A percentile compares a stretch with the other conserved stretches of the same genome.
Conservation (phyloP, 306 rosid species). For the Sophora flavescens region DNA sequence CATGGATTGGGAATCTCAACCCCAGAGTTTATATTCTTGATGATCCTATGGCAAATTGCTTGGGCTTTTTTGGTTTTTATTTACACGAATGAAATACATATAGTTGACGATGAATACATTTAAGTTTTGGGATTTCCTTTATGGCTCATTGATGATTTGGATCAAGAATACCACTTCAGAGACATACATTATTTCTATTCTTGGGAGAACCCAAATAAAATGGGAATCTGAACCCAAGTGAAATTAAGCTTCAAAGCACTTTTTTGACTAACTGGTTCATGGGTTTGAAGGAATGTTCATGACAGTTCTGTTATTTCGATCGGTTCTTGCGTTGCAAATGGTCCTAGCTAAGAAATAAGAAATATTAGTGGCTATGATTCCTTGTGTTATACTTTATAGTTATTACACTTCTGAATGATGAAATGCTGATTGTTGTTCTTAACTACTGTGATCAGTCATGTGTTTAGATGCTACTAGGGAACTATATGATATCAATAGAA, state of each 20-base stretch:
- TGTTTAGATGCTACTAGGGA: conserved; percentile 4
- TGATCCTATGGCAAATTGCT: conserved; percentile 9
- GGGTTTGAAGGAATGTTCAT: background rate
- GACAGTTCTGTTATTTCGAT: background rate
- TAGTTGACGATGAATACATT: background rate
- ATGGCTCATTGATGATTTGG: background rate
- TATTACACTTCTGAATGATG: conserved; percentile 10
- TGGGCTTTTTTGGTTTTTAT: conserved; percentile 19
- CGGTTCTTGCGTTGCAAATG: conserved; percentile 17
- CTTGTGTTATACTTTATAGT: conserved; percentile 12
- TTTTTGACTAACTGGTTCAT: background rate
- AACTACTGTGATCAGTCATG: background rate
- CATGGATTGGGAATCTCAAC: conserved; percentile 24
- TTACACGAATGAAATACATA: conserved; percentile 18
- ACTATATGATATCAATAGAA: background rate
- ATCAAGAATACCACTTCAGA: background rate
- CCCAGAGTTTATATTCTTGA: conserved; percentile 1
- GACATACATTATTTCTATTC: conserved; percentile 1
- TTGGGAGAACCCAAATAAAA: background rate
- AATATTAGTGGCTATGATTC: conserved; percentile 18
- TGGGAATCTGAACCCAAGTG: background rate
- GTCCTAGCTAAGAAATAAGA: background rate
- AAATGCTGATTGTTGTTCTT: conserved; percentile 27
- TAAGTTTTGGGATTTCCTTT: background rate
- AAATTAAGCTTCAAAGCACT: conserved; percentile 6